phyloP scores from a whole-genome alignment of 2,329 filamentous ascomycete genomes.

The Colletotrichum sp. region DNA sequence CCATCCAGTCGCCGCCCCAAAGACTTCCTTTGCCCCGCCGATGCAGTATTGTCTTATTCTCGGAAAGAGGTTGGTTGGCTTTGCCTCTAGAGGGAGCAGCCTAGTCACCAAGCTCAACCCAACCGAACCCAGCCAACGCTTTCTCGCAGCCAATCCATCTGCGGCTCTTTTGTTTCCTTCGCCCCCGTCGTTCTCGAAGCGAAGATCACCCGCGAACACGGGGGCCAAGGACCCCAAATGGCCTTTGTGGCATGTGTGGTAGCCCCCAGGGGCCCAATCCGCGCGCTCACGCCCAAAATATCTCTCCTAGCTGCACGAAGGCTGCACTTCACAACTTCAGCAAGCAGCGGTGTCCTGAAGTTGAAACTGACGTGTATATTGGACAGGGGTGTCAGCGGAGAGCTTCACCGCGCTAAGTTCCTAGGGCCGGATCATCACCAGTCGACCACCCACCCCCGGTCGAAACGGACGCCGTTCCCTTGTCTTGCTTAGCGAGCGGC shows the following conservation, averaged over 20 bases:
- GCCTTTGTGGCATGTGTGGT: background rate
- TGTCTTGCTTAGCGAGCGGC: conserved; percentile 20
- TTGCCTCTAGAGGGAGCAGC: background rate
- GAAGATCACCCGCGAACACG: conserved; percentile 14
- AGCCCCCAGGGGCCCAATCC: background rate
- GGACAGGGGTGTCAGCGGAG: background rate
- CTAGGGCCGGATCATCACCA: background rate
- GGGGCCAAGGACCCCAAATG: background rate
- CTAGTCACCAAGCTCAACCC: background rate
- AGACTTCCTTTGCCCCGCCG: background rate
- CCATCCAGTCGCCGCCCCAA: background rate
- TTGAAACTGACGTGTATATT: conserved; percentile 22
- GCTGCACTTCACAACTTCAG: background rate
- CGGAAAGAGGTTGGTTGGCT: background rate
- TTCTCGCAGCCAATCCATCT: background rate
- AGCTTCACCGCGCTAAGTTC: conserved; percentile 4
- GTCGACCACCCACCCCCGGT: background rate
- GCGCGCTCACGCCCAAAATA: conserved; percentile 4
- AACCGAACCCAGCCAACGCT: background rate
- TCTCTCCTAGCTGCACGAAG: conserved; percentile 5
- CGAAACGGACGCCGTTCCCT: conserved; percentile 5
- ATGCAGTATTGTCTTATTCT: background rate
- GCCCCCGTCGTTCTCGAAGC: background rate
- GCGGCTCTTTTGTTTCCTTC: conserved; percentile 14
- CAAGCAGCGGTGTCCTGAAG: conserved; percentile 18